Base-by-base conservation (phyloP, 805 yeast species). In the Pichia insulana region DNA sequence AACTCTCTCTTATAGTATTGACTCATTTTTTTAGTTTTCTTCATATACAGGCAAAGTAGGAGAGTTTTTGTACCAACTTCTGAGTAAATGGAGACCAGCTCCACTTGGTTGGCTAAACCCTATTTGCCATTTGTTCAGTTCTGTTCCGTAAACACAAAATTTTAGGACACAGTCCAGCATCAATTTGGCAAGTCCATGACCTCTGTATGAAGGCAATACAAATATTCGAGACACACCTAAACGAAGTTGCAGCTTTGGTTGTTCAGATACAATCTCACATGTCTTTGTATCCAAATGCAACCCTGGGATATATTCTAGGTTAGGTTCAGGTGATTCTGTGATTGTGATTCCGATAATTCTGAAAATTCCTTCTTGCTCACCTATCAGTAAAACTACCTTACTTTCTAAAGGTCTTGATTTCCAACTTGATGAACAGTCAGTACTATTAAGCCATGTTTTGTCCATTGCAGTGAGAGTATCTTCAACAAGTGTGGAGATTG, bases 91-190 rank as follows among this genome's bases (percentile, higher is more conserved):
- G 1, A 75, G 74, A 0, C 88, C 88, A 37, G 70, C 65, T 30
- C 66, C 69, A 46, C 83, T 76, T 0, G 87, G 87, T 55, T 81
- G 88, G 32, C 83, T 77, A 71, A 83, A 81, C 1, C 77, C 82
- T 9, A 81, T 52, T 41, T 73, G 68, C 18, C 48, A 48, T 41
- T 56, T 67, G 1, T 59, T 57, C 8, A 79, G 49, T 0, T 16
- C 35, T 38, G 68, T 55, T 0, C 83, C 85, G 50, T 71, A 73
- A 1, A 77, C 57, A 13, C 73, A 59, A 42, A 73, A 50, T 3
- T 53, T 53, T 39, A 67, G 58, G 1, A 76, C 72, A 3, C 64
- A 54, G 6, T 69, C 57, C 7, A 81, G 50, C 42, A 81, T 51
- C 36, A 54, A 56, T 3, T 59, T 50, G 0, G 75, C 83, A 10